These are phyloP conservation scores for Ceratocystis destructans DNA, from an alignment of 2,329 filamentous ascomycete genomes.

Conservation along the genomic window DNA sequence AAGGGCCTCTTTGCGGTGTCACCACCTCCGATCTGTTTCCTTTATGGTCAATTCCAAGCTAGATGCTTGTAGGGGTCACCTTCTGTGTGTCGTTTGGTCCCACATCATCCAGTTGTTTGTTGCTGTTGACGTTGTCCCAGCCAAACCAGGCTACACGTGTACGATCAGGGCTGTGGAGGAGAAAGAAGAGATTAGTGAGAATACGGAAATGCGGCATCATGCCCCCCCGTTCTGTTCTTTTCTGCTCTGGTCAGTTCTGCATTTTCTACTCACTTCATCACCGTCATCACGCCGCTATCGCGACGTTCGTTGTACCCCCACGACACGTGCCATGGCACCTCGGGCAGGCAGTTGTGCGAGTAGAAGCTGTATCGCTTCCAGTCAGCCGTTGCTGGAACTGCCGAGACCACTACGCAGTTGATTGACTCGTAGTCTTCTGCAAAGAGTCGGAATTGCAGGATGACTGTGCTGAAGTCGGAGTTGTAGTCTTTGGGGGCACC, in stretches of 20 bases:
- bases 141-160: conserved; percentile 23
- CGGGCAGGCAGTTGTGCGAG: conserved; percentile 21
- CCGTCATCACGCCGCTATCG: conserved; percentile 25
- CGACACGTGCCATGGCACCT: conserved; percentile 24
- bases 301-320: conserved; percentile 26
- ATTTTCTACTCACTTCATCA: conserved; percentile 24
- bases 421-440: conserved; percentile 14
- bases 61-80: neutral
- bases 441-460: conserved; percentile 12
- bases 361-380: conserved; percentile 23
- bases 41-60: neutral
- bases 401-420: conserved; percentile 20
- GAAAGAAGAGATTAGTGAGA: neutral
- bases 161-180: conserved; percentile 4
- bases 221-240: neutral
- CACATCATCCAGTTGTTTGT: conserved; percentile 19
- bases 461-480: conserved; percentile 13
- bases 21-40: neutral
- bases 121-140: conserved; percentile 22
- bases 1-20: neutral
- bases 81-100: conserved; percentile 21
- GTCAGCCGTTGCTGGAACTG: conserved; percentile 15
- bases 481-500: conserved; percentile 8
- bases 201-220: neutral
- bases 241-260: neutral